phyloP scores from a whole-genome alignment of 1,284 basidiomycete species.

The Rhodotorula sp. region DNA sequence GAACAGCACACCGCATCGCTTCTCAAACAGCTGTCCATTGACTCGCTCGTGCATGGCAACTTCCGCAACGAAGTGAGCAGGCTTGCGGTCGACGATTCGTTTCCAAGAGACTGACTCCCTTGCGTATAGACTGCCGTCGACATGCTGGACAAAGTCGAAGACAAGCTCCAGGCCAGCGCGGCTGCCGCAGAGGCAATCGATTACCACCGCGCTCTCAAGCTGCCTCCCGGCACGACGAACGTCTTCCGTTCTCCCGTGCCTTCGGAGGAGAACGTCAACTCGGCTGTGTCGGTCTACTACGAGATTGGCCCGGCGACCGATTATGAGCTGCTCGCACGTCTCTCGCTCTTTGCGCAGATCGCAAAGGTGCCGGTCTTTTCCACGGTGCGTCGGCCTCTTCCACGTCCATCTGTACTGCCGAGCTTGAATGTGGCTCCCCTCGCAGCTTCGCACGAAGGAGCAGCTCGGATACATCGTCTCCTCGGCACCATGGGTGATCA shows the following conservation, averaged over 20 bases:
- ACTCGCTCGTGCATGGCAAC: conserved; percentile 83
- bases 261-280: conserved; percentile 87
- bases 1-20: conserved; percentile 66
- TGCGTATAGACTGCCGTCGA: conserved; percentile 10
- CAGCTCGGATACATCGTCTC: conserved; percentile 95
- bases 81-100: background rate
- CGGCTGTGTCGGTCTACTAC: conserved; percentile 59
- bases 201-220: conserved; percentile 29
- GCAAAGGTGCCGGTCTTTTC: conserved; percentile 84
- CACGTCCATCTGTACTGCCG: background rate
- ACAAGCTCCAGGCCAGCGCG: conserved; percentile 61
- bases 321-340: conserved; percentile 52
- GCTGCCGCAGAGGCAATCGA: conserved; percentile 11
- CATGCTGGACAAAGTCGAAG: conserved; percentile 59
- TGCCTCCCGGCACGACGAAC: conserved; percentile 64
- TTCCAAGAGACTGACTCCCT: background rate
- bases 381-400: background rate
- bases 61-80: conserved; percentile 57
- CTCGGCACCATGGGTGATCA: conserved; percentile 46
- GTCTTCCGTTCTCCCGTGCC: conserved; percentile 69
- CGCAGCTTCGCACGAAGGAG: conserved; percentile 84
- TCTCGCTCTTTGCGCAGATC: conserved; percentile 64
- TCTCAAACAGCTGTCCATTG: conserved; percentile 68
- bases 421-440: background rate
- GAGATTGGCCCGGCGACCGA: conserved; percentile 63